Conservation (phyloP, 1,284 basidiomycete species). For the Trichosporon ovoides region DNA sequence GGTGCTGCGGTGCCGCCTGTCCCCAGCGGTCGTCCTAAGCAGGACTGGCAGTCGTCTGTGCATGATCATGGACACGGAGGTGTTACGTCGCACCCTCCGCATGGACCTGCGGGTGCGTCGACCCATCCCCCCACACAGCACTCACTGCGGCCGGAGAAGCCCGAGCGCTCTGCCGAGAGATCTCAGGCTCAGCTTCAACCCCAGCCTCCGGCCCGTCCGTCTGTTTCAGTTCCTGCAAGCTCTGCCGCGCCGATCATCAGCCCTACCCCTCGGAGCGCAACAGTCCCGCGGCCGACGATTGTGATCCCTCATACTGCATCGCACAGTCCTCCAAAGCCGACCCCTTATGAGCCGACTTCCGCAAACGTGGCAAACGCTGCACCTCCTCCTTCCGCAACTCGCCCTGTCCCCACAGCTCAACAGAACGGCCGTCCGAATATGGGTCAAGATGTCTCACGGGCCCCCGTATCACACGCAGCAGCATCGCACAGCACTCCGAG, state of each 20-base stretch:
- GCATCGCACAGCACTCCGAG: not conserved
- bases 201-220: not conserved
- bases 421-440: not conserved
- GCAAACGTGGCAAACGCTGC: constrained; percentile 1
- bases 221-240: not conserved
- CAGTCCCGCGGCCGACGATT: not conserved
- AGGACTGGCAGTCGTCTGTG: not conserved
- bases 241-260: constrained; percentile 2
- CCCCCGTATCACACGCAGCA: not conserved
- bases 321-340: not conserved
- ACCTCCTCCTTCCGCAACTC: not conserved
- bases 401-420: not conserved
- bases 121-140: not conserved
- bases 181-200: not conserved
- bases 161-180: not conserved
- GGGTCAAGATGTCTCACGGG: not conserved
- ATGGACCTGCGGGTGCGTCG: not conserved
- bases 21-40: not conserved
- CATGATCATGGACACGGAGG: not conserved
- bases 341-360: not conserved
- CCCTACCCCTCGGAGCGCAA: not conserved
- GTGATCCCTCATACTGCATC: not conserved
- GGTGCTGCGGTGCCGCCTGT: not conserved
- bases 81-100: not conserved
- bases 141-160: not conserved